Conservation (phyloP, 177 flowering plant species). For the Vitis hybrid region DNA sequence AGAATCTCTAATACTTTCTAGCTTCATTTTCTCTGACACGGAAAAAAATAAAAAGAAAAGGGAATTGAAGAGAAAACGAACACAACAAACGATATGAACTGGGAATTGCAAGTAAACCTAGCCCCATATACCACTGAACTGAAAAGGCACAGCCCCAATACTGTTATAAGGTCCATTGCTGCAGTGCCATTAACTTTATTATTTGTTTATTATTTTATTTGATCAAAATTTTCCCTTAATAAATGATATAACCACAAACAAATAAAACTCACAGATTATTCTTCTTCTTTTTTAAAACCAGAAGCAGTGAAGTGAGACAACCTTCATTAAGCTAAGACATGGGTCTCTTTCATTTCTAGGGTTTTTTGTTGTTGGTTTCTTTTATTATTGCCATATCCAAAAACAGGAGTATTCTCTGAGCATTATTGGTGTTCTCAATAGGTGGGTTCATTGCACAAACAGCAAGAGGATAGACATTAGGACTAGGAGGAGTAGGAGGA, state of each 20-base stretch:
- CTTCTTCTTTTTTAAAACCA: not conserved
- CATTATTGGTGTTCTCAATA: constrained; percentile 1
- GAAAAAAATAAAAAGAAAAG: not conserved
- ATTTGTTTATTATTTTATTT: not conserved
- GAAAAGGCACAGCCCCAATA: constrained; percentile 16
- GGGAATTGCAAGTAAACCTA: constrained; percentile 2
- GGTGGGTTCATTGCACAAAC: constrained; percentile 10
- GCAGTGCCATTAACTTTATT: constrained; percentile 12
- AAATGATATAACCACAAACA: not conserved
- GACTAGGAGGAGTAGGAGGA: no score
- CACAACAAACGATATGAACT: constrained; percentile 4
- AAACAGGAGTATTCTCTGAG: constrained; percentile 1
- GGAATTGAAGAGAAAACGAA: constrained; percentile 1
- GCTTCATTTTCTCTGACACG: constrained; percentile 12
- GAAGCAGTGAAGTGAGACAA: constrained; percentile 7
- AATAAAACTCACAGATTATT: constrained; percentile 10
- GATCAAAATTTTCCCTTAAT: not conserved
- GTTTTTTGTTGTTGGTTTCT: constrained; percentile 8
- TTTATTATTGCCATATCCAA: not conserved
- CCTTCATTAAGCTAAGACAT: constrained; percentile 5
- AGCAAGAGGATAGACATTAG: constrained; percentile 2
- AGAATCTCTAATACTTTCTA: constrained; percentile 29
- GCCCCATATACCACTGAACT: constrained; percentile 4
- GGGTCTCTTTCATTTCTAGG: constrained; percentile 20
- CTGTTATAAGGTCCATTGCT: constrained; percentile 22